A percentile compares a stretch with the other conserved stretches of the same genome.
Evolutionary conservation across 2,329 filamentous ascomycete species (phyloP).

Genomic region (Lecanoromycetidae sp.): DNA sequence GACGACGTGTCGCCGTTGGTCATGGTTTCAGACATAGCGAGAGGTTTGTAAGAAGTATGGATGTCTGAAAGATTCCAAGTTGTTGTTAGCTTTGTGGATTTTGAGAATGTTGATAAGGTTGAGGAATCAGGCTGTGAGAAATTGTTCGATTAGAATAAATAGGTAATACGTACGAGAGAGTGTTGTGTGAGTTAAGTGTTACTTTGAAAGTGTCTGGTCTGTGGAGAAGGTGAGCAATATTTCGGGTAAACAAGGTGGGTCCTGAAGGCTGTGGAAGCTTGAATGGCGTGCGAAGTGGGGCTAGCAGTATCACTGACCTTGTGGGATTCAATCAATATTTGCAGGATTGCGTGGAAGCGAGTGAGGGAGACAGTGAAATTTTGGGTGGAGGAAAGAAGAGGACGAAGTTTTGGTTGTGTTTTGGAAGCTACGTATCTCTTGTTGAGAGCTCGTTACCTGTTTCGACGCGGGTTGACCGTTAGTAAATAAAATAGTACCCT

Average conservation of each 20-base stretch:
- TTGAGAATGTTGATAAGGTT: neutral
- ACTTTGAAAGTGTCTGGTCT: neutral
- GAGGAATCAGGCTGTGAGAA: neutral
- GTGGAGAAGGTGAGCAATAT: neutral
- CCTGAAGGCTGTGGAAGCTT: neutral
- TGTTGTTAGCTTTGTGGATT: neutral
- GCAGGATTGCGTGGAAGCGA: no score
- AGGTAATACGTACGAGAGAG: no score
- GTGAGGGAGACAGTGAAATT: no score
- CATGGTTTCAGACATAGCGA: conserved; percentile 32
- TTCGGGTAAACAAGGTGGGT: neutral
- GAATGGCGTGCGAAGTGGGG: neutral
- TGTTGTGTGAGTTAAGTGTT: no score
- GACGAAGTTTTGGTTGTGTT: no score
- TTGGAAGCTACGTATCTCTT: no score
- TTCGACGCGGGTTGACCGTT: no score
- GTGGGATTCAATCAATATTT: no score
- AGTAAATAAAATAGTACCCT: no score
- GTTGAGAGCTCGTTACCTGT: no score
- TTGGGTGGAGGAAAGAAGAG: no score
- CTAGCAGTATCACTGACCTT: neutral
- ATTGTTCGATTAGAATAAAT: no score
- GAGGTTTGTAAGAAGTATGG: conserved; percentile 20
- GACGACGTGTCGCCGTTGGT: conserved; percentile 41
- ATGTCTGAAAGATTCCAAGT: neutral